Evolutionary conservation across 345 rosid genomes (phyloP), one percentile per base, ranked within the genome.

Genomic region (Anastatica hierochuntica): DNA sequence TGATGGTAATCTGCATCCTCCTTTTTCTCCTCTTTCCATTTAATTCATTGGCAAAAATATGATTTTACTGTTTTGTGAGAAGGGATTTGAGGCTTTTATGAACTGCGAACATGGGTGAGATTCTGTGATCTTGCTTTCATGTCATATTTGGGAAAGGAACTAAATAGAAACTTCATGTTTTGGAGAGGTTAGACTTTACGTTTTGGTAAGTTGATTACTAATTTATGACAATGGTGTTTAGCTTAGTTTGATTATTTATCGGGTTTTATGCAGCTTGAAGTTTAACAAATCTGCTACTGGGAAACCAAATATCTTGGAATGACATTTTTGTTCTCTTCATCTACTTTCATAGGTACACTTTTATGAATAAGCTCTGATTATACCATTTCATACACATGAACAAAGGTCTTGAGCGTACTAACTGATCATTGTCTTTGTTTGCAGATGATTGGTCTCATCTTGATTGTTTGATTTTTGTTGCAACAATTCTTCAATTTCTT

Each of bases 81-180:
- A 79, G 96, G 64, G 98, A 82, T 54, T 54, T 83, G 76, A 85
- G 84, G 67, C 81, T 88, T 59, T 69, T 92, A 64, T 70, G 74
- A 62, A 76, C 84, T 49, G 72, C 75, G 35, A 79, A 83, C 67
- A 69, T 84, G 73, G 77, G 70, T 57, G 87, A 75, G 62, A 53
- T 82, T 49, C 15, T 84, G 48, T 67, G 27, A 63, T 70, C 78
- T n/a, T 88, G 90, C 76, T 88, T 85, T 66, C 79, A 66, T 43
- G 84, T 85, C 43, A 70, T 83, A 37, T 68, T 67, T 10, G 90
- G 76, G 38, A 74, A 54, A 52, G 75, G 71, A 68, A 86, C 80
- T 54, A 77, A 76, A 59, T 87, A 80, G 42, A 92, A 81, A 67
- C 30, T 88, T 15, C 75, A 77, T 62, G 84, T 84, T 66, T 71